Percentiles rank a stretch among this genome's conserved stretches.
These are phyloP conservation scores for Bipolaris bicolor DNA, from an alignment of 2,329 filamentous ascomycete species.

Conservation along the genomic window DNA sequence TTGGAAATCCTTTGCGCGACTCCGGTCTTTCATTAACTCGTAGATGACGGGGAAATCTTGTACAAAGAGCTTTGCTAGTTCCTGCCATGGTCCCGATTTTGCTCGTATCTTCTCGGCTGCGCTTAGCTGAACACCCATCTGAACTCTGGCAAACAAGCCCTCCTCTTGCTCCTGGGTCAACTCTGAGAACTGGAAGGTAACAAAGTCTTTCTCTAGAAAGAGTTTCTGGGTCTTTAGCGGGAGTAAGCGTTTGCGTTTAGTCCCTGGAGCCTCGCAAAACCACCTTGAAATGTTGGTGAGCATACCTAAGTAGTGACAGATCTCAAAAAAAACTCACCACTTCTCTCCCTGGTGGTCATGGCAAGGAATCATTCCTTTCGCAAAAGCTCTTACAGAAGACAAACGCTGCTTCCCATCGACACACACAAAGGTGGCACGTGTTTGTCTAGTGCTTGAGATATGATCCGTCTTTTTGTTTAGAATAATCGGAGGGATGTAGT, in stretches of 20 bases:
- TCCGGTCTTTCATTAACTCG: slow-evolving; percentile 34
- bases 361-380: slow-evolving; percentile 54
- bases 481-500: slow-evolving; percentile 57
- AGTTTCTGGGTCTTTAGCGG: slow-evolving; percentile 43
- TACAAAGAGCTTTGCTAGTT: slow-evolving; percentile 52
- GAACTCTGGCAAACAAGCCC: slow-evolving; percentile 57
- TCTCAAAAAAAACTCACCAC: slow-evolving; percentile 44
- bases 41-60: slow-evolving; percentile 51
- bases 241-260: slow-evolving; percentile 40
- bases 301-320: not conserved
- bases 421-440: slow-evolving; percentile 23
- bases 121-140: slow-evolving; percentile 54
- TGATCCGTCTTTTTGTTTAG: slow-evolving; percentile 48
- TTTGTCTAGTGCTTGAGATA: slow-evolving; percentile 16
- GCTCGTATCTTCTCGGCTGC: slow-evolving; percentile 57
- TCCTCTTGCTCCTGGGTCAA: slow-evolving; percentile 53
- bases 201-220: slow-evolving; percentile 51
- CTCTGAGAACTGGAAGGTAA: slow-evolving; percentile 53
- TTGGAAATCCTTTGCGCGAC: slow-evolving; percentile 44
- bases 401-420: slow-evolving; percentile 55
- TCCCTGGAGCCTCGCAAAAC: slow-evolving; percentile 24
- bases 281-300: slow-evolving; percentile 29
- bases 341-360: slow-evolving; percentile 50
- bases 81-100: slow-evolving; percentile 54
- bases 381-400: slow-evolving; percentile 54